These are phyloP conservation scores for Xanthoconium stramineum DNA, from an alignment of 768 basidiomycete genomes.

Conservation along the genomic window DNA sequence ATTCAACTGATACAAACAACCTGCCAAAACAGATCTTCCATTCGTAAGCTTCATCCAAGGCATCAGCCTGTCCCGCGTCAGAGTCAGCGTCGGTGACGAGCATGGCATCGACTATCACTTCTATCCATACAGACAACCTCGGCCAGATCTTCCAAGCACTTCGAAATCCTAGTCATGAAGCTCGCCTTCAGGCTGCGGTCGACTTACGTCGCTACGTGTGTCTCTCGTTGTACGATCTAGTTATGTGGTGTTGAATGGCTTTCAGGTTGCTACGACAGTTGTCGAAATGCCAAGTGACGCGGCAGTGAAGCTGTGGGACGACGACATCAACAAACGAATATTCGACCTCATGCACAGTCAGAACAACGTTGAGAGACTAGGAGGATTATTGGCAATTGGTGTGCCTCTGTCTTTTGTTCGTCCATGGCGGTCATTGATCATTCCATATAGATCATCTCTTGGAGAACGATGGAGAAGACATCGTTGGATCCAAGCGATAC, in stretches of 20 bases:
- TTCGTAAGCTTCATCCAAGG: neutral
- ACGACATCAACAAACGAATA: constrained; percentile 72
- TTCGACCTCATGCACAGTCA: constrained; percentile 84
- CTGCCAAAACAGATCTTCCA: constrained; percentile 8
- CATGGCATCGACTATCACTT: constrained; percentile 62
- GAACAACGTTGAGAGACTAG: constrained; percentile 75
- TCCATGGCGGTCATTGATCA: constrained; percentile 5
- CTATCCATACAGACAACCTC: constrained; percentile 59
- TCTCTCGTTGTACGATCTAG: constrained; percentile 17
- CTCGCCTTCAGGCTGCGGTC: constrained; percentile 62
- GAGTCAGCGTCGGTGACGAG: constrained; percentile 19
- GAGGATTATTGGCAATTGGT: constrained; percentile 89
- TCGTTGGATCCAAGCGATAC: constrained; percentile 74
- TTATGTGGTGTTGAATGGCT: constrained; percentile 6
- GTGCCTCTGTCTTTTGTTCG: constrained; percentile 17
- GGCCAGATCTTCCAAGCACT: constrained; percentile 66
- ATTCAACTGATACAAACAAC: constrained; percentile 31
- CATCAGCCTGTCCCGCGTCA: neutral
- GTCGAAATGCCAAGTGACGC: constrained; percentile 82
- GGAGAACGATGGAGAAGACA: constrained; percentile 74
- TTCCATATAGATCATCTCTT: constrained; percentile 60
- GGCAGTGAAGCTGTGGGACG: constrained; percentile 81
- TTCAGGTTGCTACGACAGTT: constrained; percentile 67
- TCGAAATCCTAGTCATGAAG: constrained; percentile 60
- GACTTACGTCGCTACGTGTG: constrained; percentile 75